A percentile compares a stretch with the other conserved stretches of the same genome.
These are phyloP conservation scores for Fistulifera pelliculosa DNA, from an alignment of 108 stramenopile species.

Conservation along the genomic window DNA sequence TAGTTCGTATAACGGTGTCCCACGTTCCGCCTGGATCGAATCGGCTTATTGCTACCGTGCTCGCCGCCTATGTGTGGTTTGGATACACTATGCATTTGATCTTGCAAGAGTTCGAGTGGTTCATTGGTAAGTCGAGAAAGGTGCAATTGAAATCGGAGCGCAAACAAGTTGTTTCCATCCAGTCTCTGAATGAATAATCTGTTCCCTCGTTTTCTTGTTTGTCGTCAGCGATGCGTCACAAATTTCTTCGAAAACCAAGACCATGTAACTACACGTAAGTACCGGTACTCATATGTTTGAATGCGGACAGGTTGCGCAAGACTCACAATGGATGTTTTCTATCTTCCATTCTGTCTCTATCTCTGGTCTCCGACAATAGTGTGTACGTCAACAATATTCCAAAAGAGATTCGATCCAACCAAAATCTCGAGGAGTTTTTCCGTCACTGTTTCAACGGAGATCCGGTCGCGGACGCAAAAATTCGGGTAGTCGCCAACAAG, in stretches of 20 bases:
- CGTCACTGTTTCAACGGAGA: slow-evolving; percentile 19
- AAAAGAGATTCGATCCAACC: slow-evolving; percentile 20
- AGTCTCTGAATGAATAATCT: too few species aligned
- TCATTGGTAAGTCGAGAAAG: slow-evolving; percentile 23
- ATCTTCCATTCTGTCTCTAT: too few species aligned
- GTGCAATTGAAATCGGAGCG: too few species aligned
- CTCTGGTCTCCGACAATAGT: slow-evolving; percentile 14
- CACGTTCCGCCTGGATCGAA: slow-evolving; percentile 33
- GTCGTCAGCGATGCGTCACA: slow-evolving; percentile 22
- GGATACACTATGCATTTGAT: slow-evolving; percentile 54
- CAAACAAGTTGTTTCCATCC: too few species aligned
- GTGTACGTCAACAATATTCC: slow-evolving; percentile 38
- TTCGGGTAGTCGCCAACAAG: too few species aligned
- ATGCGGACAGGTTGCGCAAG: too few species aligned
- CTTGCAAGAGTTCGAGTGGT: slow-evolving; percentile 58
- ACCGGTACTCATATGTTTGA: too few species aligned
- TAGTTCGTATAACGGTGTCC: slow-evolving; percentile 19
- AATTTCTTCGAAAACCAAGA: slow-evolving; percentile 17
- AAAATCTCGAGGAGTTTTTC: slow-evolving; percentile 33
- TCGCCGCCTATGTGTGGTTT: slow-evolving; percentile 54
- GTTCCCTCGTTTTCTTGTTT: too few species aligned
- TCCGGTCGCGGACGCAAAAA: slow-evolving; percentile 17
- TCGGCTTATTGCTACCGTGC: slow-evolving; percentile 34
- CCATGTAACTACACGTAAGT: slow-evolving; percentile 28
- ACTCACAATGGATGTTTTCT: too few species aligned